phyloP scores from a whole-genome alignment of 2,329 filamentous ascomycete genomes.

The Clathrospora elynae region DNA sequence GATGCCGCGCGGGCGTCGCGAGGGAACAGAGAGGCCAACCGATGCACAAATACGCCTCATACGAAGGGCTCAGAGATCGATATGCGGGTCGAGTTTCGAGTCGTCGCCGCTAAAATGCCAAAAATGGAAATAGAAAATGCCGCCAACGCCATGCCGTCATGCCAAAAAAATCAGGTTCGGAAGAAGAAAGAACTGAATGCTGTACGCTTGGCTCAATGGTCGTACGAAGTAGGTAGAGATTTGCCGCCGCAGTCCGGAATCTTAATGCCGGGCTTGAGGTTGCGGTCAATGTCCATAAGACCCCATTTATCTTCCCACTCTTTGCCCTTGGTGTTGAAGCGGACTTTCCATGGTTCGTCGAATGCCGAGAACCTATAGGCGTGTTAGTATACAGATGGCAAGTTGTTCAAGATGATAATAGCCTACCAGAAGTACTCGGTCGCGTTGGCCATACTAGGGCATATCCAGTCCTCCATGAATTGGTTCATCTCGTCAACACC shows the following conservation, averaged over 20 bases:
- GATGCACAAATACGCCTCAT: too few species aligned
- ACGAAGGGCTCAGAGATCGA: constrained; percentile 16
- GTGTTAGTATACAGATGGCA: constrained; percentile 11
- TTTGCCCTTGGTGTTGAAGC: constrained; percentile 67
- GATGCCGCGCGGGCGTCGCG: too few species aligned
- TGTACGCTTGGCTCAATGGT: constrained; percentile 8
- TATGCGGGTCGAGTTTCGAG: neutral
- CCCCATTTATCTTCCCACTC: constrained; percentile 98
- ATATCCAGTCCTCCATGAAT: constrained; percentile 88
- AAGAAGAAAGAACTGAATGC: constrained; percentile 7
- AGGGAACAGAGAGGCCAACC: too few species aligned
- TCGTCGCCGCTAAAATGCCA: constrained; percentile 6
- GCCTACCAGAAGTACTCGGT: constrained; percentile 91
- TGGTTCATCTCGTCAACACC: constrained; percentile 79
- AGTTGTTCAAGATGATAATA: neutral
- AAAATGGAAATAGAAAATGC: constrained; percentile 20
- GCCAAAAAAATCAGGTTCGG: constrained; percentile 19
- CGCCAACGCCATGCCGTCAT: constrained; percentile 34
- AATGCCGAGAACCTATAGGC: constrained; percentile 79
- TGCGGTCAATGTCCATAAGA: constrained; percentile 81
- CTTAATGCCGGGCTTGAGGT: constrained; percentile 79
- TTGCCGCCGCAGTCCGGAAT: constrained; percentile 87
- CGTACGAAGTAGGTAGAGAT: constrained; percentile 45
- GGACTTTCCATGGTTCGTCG: constrained; percentile 92
- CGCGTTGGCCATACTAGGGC: constrained; percentile 75